Evolutionary conservation across 2,329 filamentous ascomycete genomes (phyloP).

Genomic region (Raffaelea arxii): DNA sequence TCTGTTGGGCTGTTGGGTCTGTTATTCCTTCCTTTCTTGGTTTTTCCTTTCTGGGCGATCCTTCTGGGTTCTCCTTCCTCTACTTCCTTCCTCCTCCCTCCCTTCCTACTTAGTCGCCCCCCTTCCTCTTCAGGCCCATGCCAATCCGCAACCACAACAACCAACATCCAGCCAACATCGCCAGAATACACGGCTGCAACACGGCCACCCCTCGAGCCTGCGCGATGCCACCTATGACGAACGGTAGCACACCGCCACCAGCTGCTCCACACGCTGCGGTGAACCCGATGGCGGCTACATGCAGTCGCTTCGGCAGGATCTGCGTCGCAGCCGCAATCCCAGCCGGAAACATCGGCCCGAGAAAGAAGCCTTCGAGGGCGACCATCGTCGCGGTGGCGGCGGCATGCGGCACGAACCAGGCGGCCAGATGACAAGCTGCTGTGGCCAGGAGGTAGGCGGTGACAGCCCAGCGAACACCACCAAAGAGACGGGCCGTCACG

Average conservation of each 20-base stretch:
- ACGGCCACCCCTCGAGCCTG: background rate
- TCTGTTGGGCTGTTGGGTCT: no score
- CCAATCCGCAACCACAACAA: background rate
- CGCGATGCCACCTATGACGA: background rate
- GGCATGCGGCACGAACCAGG: background rate
- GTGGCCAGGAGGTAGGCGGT: background rate
- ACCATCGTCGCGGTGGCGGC: background rate
- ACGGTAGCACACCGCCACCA: background rate
- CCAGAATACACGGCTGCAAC: background rate
- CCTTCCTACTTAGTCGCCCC: background rate
- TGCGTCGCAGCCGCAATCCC: background rate
- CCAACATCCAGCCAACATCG: background rate
- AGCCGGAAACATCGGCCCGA: background rate
- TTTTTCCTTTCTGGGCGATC: no score
- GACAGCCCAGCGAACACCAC: background rate
- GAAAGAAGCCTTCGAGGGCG: background rate
- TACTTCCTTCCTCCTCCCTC: background rate
- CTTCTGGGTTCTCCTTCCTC: background rate
- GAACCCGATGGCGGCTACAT: background rate
- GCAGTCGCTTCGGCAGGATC: background rate
- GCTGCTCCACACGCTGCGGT: background rate
- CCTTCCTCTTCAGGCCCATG: background rate
- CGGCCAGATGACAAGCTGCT: background rate
- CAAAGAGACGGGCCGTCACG: background rate
- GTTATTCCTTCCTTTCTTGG: no score